A percentile compares a stretch with the other conserved stretches of the same genome.
These are phyloP conservation scores for Mucor irregularis DNA, from an alignment of 371 early-diverging fungal genomes.

Conservation along the genomic window DNA sequence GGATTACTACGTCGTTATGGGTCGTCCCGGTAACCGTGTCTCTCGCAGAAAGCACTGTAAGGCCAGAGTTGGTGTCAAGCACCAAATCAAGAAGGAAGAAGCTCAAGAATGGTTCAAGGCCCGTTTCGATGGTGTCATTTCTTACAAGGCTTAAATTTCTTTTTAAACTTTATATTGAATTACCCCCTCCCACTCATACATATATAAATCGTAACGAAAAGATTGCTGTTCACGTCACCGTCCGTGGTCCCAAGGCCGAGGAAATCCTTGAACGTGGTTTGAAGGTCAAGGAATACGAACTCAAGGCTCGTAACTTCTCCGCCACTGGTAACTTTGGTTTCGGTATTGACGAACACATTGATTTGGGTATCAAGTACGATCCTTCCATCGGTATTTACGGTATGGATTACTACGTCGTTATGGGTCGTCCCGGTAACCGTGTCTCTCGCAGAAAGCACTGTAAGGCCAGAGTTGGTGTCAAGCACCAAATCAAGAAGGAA, in stretches of 20 bases:
- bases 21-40: constrained; percentile 97
- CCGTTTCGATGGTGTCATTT: constrained; percentile 21
- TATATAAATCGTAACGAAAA: constrained; percentile 99
- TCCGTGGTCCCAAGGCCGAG: constrained; percentile 85
- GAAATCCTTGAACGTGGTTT: constrained; percentile 99
- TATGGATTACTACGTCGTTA: constrained; percentile 98
- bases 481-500: constrained; percentile 92
- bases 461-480: constrained; percentile 84
- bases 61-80: constrained; percentile 88
- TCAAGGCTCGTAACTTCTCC: constrained; percentile 95
- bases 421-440: constrained; percentile 98
- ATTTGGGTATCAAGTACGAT: constrained; percentile 99
- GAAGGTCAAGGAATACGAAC: constrained; percentile 99
- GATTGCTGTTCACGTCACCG: constrained; percentile 99
- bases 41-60: constrained; percentile 93
- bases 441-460: constrained; percentile 96
- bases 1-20: constrained; percentile 98
- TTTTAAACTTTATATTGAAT: too few relatives aligned
- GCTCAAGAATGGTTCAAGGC: constrained; percentile 24
- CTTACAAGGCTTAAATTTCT: constrained; percentile 14
- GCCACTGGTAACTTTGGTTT: constrained; percentile 99
- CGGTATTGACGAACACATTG: constrained; percentile 99
- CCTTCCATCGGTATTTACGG: constrained; percentile 98
- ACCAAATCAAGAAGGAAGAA: constrained; percentile 86
- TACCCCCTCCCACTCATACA: too few relatives aligned